Evolutionary conservation across 495 filamentous ascomycete genomes (phyloP), one percentile per base, ranked within the genome.

Genomic region (Lophiotrema nucula): DNA sequence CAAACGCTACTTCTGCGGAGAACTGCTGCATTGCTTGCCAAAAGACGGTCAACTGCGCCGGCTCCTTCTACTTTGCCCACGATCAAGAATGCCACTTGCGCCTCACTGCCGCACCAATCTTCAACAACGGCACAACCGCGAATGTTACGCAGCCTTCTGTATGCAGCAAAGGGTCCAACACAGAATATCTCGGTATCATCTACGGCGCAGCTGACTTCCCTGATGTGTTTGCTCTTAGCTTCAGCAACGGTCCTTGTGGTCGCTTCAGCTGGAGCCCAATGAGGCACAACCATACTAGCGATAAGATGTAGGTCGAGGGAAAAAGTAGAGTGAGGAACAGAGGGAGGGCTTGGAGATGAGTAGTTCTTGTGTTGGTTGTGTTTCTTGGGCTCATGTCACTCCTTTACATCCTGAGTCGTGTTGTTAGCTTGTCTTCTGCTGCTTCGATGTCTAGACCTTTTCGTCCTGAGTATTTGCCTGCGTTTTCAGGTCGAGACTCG

Each of bases 11-110:
- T 16, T 21, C n/a, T 21, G 39, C 39, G n/a, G 18, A 13, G 3
- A 37, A 45, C 25, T 55, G 52, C 52, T 55, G 52, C 23, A 25
- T 33, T 35, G 52, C 52, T 8, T 55, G 52, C 52, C 52, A 55
- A 25, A 47, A 45, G 11, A 46, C 52, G 22, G 52, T 55, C 39
- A 55, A 55, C 38, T 55, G 52, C 52, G 52, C 52, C 4, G 52
- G 52, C 15, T 55, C 52, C 39, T 55, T 55, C 52, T 55, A 55
- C 52, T 33, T 26, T 19, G 16, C 52, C 18, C 19, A n/a, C 2
- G 3, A 10, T 28, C 24, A 18, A 23, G 39, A 55, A 55, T 55
- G 52, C 42, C 52, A 55, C 27, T 41, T 55, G 4, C 39, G 52
- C 21, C 41, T 55, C 23, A 55, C 52, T n/a, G 6, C 27, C 41